Evolutionary conservation across 106 monocot species (phyloP), one percentile per base, ranked within the genome.

Genomic region (Acorus gramineus): DNA sequence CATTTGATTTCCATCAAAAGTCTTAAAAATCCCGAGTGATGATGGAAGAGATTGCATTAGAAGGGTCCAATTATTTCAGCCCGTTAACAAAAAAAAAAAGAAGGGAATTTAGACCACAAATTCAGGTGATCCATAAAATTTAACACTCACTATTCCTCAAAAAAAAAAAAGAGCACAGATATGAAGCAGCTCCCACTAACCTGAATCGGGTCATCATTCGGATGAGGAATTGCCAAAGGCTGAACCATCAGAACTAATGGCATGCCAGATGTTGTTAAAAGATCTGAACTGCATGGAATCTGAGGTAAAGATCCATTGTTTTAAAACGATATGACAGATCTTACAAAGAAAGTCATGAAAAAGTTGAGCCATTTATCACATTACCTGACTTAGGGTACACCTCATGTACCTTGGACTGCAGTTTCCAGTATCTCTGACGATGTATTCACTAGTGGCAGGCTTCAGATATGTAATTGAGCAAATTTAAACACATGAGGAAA

Each of bases 321-420:
- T 9, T 68, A 28, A 28, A 28, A 28, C 28, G 44, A 13, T 50
- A 14, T 6, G 50, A 14, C 42, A 5, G 4, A 7, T 11, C 13
- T 44, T 48, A 14, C 1, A 28, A 28, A 28, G 28, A 28, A 28
- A 28, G 28, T 28, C 0, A 28, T 28, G 28, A 28, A 28, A 28
- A 28, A 28, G 28, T 28, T 28, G 28, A 28, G 28, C 1, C 28
- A 28, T 28, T 28, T 28, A 28, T 28, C 28, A 28, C 28, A 28
- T 28, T 67, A 92, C 98, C 88, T 92, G 98, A 82, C 82, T 82
- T 42, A 99, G 72, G n/a, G 98, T 92, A 63, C 92, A 92, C 56
- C 98, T 77, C 92, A 99, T 99, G 65, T 88, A 61, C 43, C 98
- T 80, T 50, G 98, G 98, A 59, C 98, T 99, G 70, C 92, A 99